Percentiles rank a stretch among this genome's conserved stretches.
Evolutionary conservation across 805 yeast genomes (phyloP).

Genomic region (Brettanomyces anomalus): DNA sequence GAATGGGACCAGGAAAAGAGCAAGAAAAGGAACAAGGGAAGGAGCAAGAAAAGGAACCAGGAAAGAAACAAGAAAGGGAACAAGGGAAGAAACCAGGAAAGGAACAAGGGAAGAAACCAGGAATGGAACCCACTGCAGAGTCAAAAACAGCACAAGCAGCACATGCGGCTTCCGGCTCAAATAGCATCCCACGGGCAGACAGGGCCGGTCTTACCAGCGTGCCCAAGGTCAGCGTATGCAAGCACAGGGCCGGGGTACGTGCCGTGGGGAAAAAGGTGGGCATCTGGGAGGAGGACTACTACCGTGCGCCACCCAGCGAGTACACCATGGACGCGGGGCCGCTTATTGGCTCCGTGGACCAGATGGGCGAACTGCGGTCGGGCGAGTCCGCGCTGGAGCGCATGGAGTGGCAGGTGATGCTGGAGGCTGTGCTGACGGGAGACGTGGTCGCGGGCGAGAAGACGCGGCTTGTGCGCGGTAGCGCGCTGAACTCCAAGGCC

Average conservation of each 20-base stretch:
- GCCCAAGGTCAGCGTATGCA: too few species aligned
- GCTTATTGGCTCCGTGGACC: background rate
- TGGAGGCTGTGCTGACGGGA: conserved; percentile 83
- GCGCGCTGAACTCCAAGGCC: conserved; percentile 27
- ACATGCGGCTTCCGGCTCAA: too few species aligned
- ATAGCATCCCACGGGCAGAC: too few species aligned
- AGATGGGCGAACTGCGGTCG: background rate
- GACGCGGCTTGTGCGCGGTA: conserved; percentile 48
- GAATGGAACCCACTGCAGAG: too few species aligned
- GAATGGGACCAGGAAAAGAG: too few species aligned
- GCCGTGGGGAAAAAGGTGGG: conserved; percentile 24
- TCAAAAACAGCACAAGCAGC: too few species aligned
- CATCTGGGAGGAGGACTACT: conserved; percentile 17
- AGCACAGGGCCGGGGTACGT: background rate
- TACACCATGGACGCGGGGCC: background rate
- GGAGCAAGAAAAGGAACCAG: too few species aligned
- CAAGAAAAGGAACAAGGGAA: too few species aligned
- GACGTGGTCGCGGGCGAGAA: conserved; percentile 91
- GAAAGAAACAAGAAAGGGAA: too few species aligned
- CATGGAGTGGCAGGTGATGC: conserved; percentile 93
- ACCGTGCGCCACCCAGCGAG: background rate
- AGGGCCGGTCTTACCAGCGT: too few species aligned
- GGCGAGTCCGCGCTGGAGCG: conserved; percentile 52
- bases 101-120: too few species aligned
- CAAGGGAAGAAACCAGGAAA: too few species aligned